These are phyloP conservation scores for Tritrichomonas musculus DNA, from an alignment of 208 protist genomes.

Conservation along the genomic window DNA sequence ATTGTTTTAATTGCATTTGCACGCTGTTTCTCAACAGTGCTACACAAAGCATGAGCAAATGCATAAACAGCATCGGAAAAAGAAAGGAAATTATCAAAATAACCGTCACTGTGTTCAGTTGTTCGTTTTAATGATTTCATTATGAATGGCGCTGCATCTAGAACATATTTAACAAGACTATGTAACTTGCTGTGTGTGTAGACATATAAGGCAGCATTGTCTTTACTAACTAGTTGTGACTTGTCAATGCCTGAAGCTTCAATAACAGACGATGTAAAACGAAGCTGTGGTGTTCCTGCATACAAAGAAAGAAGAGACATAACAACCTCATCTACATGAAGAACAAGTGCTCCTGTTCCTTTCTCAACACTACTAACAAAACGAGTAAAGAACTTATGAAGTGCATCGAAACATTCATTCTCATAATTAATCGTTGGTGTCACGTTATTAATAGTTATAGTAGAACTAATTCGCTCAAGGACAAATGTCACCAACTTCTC, in stretches of 20 bases:
- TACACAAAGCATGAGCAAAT: not conserved
- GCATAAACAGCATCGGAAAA: not conserved
- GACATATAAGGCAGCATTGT: too few relatives aligned
- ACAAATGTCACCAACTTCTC: not conserved
- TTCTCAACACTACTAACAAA: not conserved
- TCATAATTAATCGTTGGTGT: too few relatives aligned
- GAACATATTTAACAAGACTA: too few relatives aligned
- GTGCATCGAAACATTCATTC: not conserved
- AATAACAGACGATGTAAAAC: too few relatives aligned
- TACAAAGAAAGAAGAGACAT: not conserved
- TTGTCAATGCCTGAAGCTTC: too few relatives aligned
- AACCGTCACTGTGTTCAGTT: not conserved
- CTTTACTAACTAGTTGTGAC: too few relatives aligned
- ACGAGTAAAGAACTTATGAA: not conserved
- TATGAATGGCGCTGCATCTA: too few relatives aligned
- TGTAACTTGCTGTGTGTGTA: too few relatives aligned
- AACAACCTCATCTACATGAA: not conserved
- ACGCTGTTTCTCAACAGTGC: not conserved
- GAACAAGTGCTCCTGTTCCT: not conserved
- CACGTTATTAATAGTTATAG: not conserved
- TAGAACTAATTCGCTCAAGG: not conserved
- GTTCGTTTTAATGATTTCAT: too few relatives aligned
- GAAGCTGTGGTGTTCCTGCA: not conserved
- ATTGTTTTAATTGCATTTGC: not conserved
- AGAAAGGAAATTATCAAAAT: not conserved